Percentiles rank a stretch among this genome's conserved stretches.
Evolutionary conservation across 2,329 filamentous ascomycete genomes (phyloP).

Genomic region (Sarocladium strictum): DNA sequence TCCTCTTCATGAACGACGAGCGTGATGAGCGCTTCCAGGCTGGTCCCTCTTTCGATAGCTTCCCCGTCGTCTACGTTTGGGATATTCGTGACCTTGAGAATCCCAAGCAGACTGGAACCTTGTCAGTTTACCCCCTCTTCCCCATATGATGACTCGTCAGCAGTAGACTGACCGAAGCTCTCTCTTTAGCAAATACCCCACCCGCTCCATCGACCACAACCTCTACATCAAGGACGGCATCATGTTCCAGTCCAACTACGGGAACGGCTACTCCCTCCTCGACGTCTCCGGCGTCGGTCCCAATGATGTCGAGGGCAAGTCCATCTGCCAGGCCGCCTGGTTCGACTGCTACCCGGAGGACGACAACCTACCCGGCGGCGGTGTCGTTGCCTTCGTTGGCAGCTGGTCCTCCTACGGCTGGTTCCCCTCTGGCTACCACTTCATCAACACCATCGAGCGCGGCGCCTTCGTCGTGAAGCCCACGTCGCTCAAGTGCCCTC

Average conservation of each 20-base stretch:
- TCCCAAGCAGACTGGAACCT: conserved; percentile 22
- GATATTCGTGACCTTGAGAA: conserved; percentile 27
- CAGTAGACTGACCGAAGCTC: too few relatives aligned
- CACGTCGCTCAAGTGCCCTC: not conserved
- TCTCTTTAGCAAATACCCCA: not conserved
- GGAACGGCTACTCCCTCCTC: conserved; percentile 5
- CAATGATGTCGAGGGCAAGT: not conserved
- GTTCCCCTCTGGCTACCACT: conserved; percentile 10
- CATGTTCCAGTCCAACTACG: conserved; percentile 11
- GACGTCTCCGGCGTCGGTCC: conserved; percentile 7
- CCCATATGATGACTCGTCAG: too few relatives aligned
- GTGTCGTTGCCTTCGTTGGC: conserved; percentile 8
- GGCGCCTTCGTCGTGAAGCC: conserved; percentile 2
- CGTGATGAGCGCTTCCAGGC: conserved; percentile 31
- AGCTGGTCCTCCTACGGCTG: conserved; percentile 9
- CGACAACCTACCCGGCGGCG: conserved; percentile 6
- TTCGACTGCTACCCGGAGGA: conserved; percentile 11
- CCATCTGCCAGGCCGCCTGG: conserved; percentile 5
- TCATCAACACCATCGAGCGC: conserved; percentile 11
- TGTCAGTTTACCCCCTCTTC: conserved; percentile 3
- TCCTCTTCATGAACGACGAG: conserved; percentile 36
- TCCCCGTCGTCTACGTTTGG: conserved; percentile 34
- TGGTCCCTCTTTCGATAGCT: conserved; percentile 26
- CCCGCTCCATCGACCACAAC: conserved; percentile 10
- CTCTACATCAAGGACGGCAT: conserved; percentile 10